Evolutionary conservation across 1,284 basidiomycete genomes (phyloP), one percentile per base, ranked within the genome.

Genomic region (Xanthoconium separans): DNA sequence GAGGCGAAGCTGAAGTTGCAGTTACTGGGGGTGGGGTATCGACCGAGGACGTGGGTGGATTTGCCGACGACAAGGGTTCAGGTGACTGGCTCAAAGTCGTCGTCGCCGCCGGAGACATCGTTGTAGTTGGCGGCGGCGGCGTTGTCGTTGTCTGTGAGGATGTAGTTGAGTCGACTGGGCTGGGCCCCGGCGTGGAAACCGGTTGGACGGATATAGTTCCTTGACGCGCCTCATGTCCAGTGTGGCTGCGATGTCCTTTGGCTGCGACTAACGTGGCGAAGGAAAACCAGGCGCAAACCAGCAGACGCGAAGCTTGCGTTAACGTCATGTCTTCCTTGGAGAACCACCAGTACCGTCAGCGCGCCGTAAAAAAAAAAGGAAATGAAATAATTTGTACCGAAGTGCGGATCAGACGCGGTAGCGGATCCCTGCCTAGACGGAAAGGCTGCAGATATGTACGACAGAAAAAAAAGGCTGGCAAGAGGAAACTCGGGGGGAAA

Each of bases 161-260:
- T 7, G 54, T 27, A 27, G 44, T 47, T 22, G 54, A 42, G 16
- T 0, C 39, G 58, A 59, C 31, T 46, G 58, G 58, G 2, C 53
- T 54, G 5, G 63, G 58, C 1, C 13, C 60, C 4, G 27, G 27
- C 27, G 9, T 7, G 27, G 53, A 44, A 44, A 36, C 15, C 15
- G 31, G 31, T 7, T 31, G 11, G n/a, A 4, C 34, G 56, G 40
- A 39, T 31, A 51, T 44, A 43, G 62, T 51, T 31, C 47, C 65
- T 50, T 65, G 66, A 8, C 63, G 66, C 18, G 63, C 60, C 66
- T 65, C 65, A 34, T 60, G 65, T 45, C 10, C 2, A 13, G 56
- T 50, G 57, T 40, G 34, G 34, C 34, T 16, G 15, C 16, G 5
- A 54, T 51, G 60, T 16, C 9, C 39, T 12, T 53, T 48, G 46